Evolutionary conservation across 2,329 filamentous ascomycete genomes (phyloP).

Genomic region (Diaporthe caulivora): DNA sequence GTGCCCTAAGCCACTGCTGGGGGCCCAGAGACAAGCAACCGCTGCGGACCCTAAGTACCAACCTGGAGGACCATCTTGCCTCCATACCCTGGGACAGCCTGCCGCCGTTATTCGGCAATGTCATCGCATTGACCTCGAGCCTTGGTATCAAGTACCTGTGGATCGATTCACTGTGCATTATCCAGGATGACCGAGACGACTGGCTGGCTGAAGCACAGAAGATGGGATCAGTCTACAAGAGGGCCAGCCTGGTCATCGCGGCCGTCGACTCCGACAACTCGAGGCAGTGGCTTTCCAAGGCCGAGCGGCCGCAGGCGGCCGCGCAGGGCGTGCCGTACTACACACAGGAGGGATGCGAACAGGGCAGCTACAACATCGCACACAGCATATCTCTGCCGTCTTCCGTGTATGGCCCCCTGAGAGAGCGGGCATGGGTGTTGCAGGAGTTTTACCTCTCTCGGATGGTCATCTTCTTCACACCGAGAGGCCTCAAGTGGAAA

Average conservation of each 20-base stretch:
- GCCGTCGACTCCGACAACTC: neutral
- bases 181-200: neutral
- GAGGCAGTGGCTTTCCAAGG: neutral
- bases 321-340: neutral
- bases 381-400: accelerated
- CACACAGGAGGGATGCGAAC: neutral
- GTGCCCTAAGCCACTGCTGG: neutral
- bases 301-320: neutral
- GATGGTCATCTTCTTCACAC: neutral
- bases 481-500: neutral
- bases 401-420: neutral
- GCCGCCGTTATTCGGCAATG: neutral
- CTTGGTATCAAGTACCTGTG: neutral
- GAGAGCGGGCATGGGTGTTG: neutral
- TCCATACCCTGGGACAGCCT: neutral
- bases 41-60: neutral
- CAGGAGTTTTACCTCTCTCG: neutral
- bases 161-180: neutral
- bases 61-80: neutral
- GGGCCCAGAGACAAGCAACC: neutral
- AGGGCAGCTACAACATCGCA: neutral
- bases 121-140: neutral
- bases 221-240: neutral
- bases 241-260: neutral
- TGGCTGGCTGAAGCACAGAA: neutral